Percentiles rank a stretch among this genome's conserved stretches.
Conservation (phyloP, 2,329 filamentous ascomycete species). For the Emericellopsis cladophorae region DNA sequence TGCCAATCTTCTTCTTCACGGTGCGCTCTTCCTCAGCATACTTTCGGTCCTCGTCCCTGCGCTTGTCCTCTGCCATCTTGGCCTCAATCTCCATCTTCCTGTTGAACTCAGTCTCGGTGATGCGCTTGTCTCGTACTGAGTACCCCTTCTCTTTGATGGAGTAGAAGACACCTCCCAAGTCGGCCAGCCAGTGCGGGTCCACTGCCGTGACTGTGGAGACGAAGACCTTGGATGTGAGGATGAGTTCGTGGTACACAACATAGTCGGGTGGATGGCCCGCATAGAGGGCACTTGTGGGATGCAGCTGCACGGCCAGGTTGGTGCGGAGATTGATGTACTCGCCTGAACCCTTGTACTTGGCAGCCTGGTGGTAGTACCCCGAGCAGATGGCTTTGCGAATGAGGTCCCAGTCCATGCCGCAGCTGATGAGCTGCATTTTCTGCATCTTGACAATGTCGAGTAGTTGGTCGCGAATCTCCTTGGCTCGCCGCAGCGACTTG, state of each 20-base stretch:
- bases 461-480: slow-evolving; percentile 89
- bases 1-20: slow-evolving; percentile 15
- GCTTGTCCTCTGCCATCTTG: slow-evolving; percentile 81
- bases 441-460: slow-evolving; percentile 89
- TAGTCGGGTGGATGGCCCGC: slow-evolving; percentile 95
- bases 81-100: slow-evolving; percentile 85
- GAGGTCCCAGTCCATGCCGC: slow-evolving; percentile 93
- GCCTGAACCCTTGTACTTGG: slow-evolving; percentile 88
- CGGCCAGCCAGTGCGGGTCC: slow-evolving; percentile 93
- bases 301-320: slow-evolving; percentile 84
- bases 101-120: slow-evolving; percentile 88
- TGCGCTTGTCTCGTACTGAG: slow-evolving; percentile 69
- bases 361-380: slow-evolving; percentile 96
- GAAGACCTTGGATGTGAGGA: slow-evolving; percentile 93
- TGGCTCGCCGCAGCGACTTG: slow-evolving; percentile 83
- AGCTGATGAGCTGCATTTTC: slow-evolving; percentile 77
- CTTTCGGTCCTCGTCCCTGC: slow-evolving; percentile 45
- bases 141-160: slow-evolving; percentile 97
- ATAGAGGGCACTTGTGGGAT: slow-evolving; percentile 88
- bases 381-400: slow-evolving; percentile 95
- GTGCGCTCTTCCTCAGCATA: slow-evolving; percentile 34
- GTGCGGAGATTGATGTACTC: slow-evolving; percentile 97
- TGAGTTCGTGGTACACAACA: slow-evolving; percentile 94
- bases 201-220: slow-evolving; percentile 95
- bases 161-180: slow-evolving; percentile 94